Base-by-base conservation (phyloP, 2,329 filamentous ascomycete genomes). In the Macrophomina tecta region DNA sequence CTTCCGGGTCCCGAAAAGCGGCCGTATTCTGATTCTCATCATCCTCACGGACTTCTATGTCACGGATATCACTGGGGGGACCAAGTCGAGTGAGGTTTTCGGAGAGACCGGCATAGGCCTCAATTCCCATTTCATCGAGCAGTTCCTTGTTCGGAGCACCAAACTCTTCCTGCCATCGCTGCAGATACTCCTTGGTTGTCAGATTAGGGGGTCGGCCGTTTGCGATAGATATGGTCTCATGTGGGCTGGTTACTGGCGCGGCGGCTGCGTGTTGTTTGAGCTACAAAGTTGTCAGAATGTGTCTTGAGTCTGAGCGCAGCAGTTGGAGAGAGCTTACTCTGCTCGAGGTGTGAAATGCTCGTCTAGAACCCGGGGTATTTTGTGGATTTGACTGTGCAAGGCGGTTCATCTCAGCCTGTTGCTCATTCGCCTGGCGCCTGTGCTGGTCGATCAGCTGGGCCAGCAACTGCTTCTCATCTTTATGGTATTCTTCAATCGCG, bases 111-210 rank as follows among this genome's bases (percentile, higher is more conserved):
- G 38, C 14, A 18, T 62, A 46, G n/a, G 58, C 52, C 14, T 65
- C 40, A n/a, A 65, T 55, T n/a, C 64, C 71, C 40, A 79, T 77
- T n/a, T 74, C 73, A 11, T 64, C 69, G 3, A 79, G 70, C 3
- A 68, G 64, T 23, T 76, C 75, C 30, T 73, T 69, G 36, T 74
- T 73, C 1, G 75, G 76, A 2, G 68, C 69, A 9, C 76, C 79
- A 69, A 82, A 73, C 32, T 80, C 71, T 30, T 76, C 69, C 69
- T 86, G 79, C 83, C 83, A 85, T 72, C 75, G 64, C 52, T 68
- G 58, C 1, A 80, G 69, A n/a, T 73, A 74, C 30, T 73, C 56
- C 23, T 76, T 73, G 14, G 78, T 73, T n/a, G 68, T 52, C 28
- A 38, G n/a, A 2, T 64, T 14, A 30, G 11, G 5, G 2, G 42